Base-by-base conservation (phyloP, 2,329 filamentous ascomycete genomes). In the Ceratocystis albifundus region DNA sequence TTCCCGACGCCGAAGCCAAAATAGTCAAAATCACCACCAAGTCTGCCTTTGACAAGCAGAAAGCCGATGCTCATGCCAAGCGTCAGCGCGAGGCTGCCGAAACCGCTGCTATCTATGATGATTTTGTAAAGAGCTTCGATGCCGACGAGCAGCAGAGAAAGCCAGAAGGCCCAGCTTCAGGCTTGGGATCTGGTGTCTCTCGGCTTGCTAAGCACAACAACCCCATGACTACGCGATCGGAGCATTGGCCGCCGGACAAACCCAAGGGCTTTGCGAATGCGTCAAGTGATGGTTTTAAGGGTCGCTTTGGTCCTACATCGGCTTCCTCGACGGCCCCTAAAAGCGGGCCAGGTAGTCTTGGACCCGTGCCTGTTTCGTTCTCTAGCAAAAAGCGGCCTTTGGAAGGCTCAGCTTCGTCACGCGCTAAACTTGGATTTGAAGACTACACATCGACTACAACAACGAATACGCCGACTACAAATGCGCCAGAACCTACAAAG, bases 31-130 rank as follows among this genome's bases (percentile, higher is more conserved):
- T 89, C 0, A 82, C 86, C 69, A 94, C 92, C 76, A 89, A 94
- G 73, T 95, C 90, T 22, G 82, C 88, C 30, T 96, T 95, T 74
- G 92, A 96, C 77, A 87, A 87, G 71, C 89, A 95, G 74, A 90
- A 89, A 75, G 89, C 89, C 68, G 90, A 96, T 74, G 89, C 89
- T 66, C 90, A 96, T 78, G 90, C 90, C 28, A 96, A 96, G 77
- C 86, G 89, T 68, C 82, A 84, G 71, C 84, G 90, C 70, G 92
- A 96, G 75, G 88, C 88, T 72, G 90, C 88, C 70, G 92, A 96
- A 76, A 95, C 89, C 5, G 89, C 88, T 25, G 90, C 90, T 28
- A 90, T 91, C 0, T 89, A 92, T 74, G 85, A 90, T 71, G 90
- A 93, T 70, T 96, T 96, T 70, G 84, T 94, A 66, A 93, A 93